These are phyloP conservation scores for Rostrohypoxylon terebratum DNA, from an alignment of 495 filamentous ascomycete genomes.

Conservation along the genomic window DNA sequence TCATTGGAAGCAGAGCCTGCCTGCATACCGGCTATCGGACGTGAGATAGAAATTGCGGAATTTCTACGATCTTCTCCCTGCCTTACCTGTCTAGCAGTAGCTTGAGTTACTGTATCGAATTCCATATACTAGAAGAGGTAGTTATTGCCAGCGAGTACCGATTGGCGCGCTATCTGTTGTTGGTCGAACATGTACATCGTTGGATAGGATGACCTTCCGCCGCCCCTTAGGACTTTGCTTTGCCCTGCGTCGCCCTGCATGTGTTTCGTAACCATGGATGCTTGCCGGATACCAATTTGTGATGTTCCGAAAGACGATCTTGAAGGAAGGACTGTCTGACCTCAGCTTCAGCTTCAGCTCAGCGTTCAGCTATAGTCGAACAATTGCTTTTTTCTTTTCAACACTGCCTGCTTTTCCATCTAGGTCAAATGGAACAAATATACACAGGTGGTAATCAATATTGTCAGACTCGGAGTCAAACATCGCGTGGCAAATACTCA, in stretches of 20 bases:
- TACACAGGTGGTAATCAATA: neutral
- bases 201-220: conserved; percentile 36
- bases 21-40: conserved; percentile 40
- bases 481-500: neutral
- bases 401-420: neutral
- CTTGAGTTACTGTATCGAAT: conserved; percentile 5
- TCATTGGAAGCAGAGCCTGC: conserved; percentile 29
- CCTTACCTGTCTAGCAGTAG: conserved; percentile 6
- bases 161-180: conserved; percentile 20
- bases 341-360: conserved; percentile 42
- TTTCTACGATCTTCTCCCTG: conserved; percentile 38
- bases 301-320: conserved; percentile 24
- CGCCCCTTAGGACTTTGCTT: conserved; percentile 19
- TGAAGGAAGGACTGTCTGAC: conserved; percentile 33
- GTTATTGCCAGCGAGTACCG: conserved; percentile 22
- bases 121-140: conserved; percentile 26
- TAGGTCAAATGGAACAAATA: neutral
- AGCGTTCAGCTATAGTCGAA: conserved; percentile 15
- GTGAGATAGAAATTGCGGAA: conserved; percentile 35
- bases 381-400: neutral
- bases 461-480: neutral
- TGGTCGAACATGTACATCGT: conserved; percentile 23
- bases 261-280: neutral
- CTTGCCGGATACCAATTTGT: conserved; percentile 14
- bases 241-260: conserved; percentile 31